Percentiles rank a stretch among this genome's conserved stretches.
Conservation (phyloP, 1,284 basidiomycete species). For the Trametes polyzona region DNA sequence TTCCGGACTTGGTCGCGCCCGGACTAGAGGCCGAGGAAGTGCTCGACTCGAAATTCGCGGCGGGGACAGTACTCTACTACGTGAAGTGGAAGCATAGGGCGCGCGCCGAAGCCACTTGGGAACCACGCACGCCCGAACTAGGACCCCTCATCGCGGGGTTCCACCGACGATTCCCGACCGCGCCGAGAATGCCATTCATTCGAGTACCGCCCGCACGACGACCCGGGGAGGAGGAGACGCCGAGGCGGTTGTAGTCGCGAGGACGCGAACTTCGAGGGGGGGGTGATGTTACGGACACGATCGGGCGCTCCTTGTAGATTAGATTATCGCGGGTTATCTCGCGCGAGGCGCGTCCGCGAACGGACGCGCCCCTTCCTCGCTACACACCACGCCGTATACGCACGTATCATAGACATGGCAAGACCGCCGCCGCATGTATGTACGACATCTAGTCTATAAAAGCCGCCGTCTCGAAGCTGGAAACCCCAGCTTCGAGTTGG, state of each 20-base stretch:
- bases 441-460: too few species aligned
- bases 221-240: too few species aligned
- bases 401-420: too few species aligned
- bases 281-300: conserved; percentile 15
- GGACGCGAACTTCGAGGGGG: conserved; percentile 12
- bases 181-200: background rate
- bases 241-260: too few species aligned
- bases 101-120: conserved; percentile 18
- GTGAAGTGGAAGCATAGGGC: conserved; percentile 16
- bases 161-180: background rate
- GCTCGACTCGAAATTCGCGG: background rate
- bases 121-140: background rate
- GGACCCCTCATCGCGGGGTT: background rate
- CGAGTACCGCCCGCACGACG: background rate
- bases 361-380: too few species aligned
- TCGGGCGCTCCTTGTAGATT: too few species aligned
- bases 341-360: too few species aligned
- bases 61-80: background rate
- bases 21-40: background rate
- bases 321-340: too few species aligned
- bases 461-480: too few species aligned
- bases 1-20: background rate
- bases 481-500: background rate
- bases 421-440: too few species aligned
- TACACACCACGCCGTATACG: too few species aligned